Conservation (phyloP, 1,284 basidiomycete genomes). For the Apiotrichum siamense region DNA sequence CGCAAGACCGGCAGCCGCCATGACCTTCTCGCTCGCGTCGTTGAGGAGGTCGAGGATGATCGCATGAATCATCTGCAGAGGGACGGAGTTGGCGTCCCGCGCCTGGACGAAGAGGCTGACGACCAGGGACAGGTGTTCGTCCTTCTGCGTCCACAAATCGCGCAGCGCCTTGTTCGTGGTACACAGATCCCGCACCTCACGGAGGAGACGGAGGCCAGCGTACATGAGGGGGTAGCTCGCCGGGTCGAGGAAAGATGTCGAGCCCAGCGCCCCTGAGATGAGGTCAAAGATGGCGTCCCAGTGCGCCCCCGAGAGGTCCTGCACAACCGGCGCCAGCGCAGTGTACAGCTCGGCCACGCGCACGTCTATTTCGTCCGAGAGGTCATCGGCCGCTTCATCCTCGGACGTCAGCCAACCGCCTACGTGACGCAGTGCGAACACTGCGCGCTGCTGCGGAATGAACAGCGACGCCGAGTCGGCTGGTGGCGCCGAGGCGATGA, state of each 20-base stretch:
- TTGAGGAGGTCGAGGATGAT: constrained; percentile 62
- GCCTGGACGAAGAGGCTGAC: constrained; percentile 39
- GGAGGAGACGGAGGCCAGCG: constrained; percentile 63
- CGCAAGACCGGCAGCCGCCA: constrained; percentile 60
- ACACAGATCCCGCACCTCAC: constrained; percentile 64
- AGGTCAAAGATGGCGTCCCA: constrained; percentile 92
- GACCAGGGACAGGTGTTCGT: constrained; percentile 29
- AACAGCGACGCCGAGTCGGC: constrained; percentile 74
- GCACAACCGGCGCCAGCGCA: constrained; percentile 77
- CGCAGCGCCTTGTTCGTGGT: constrained; percentile 67
- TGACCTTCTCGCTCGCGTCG: constrained; percentile 59
- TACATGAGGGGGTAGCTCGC: constrained; percentile 59
- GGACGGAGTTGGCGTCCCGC: constrained; percentile 52
- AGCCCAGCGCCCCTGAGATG: constrained; percentile 81
- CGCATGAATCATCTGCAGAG: constrained; percentile 62
- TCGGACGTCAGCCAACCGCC: constrained; percentile 73
- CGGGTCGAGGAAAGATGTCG: constrained; percentile 59
- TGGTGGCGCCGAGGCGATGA: constrained; percentile 72
- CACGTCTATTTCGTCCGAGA: constrained; percentile 67
- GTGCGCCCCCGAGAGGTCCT: constrained; percentile 77
- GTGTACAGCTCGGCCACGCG: constrained; percentile 69
- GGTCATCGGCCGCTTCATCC: constrained; percentile 60
- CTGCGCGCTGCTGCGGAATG: constrained; percentile 75
- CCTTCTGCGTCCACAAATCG: constrained; percentile 58
- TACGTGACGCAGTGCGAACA: constrained; percentile 82